Evolutionary conservation across 164 flowering plant genomes (phyloP).

Genomic region (Tetracentron sinense): DNA sequence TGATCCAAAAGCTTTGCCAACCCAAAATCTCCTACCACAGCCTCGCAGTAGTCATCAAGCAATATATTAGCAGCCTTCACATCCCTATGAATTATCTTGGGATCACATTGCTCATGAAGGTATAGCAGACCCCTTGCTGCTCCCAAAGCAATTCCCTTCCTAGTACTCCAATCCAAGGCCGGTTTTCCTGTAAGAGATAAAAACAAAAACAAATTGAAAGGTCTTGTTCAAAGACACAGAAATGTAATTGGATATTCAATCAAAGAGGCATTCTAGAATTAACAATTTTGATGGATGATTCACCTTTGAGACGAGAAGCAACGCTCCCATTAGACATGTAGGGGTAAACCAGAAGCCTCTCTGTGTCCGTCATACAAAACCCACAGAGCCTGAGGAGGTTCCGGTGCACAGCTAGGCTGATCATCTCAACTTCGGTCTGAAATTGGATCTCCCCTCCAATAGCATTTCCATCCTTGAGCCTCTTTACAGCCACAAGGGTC

Average conservation of each 20-base stretch:
- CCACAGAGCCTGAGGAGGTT: conserved; percentile 61
- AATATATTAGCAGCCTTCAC: conserved; percentile 77
- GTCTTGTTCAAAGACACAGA: background rate
- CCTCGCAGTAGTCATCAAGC: conserved; percentile 67
- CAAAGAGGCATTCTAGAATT: background rate
- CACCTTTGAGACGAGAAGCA: conserved; percentile 70
- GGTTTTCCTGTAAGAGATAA: conserved; percentile 51
- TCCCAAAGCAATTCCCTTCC: conserved; percentile 63
- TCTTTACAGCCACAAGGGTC: conserved; percentile 57
- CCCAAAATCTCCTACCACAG: conserved; percentile 78
- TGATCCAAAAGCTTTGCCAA: conserved; percentile 67
- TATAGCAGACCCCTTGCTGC: conserved; percentile 65
- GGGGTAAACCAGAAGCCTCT: conserved; percentile 63
- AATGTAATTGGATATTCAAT: background rate
- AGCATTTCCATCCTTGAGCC: conserved; percentile 60
- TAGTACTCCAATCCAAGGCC: conserved; percentile 55
- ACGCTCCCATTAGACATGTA: conserved; percentile 82
- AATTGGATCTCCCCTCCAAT: conserved; percentile 61
- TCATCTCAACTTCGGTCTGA: conserved; percentile 74
- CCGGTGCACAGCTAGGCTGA: conserved; percentile 68
- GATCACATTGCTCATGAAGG: conserved; percentile 74
- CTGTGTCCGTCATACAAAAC: conserved; percentile 53
- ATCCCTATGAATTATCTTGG: conserved; percentile 75
- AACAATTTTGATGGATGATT: background rate
- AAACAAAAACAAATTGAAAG: background rate